These are phyloP conservation scores for Magnolia officinalis DNA, from an alignment of 164 flowering plant genomes.

Conservation along the genomic window DNA sequence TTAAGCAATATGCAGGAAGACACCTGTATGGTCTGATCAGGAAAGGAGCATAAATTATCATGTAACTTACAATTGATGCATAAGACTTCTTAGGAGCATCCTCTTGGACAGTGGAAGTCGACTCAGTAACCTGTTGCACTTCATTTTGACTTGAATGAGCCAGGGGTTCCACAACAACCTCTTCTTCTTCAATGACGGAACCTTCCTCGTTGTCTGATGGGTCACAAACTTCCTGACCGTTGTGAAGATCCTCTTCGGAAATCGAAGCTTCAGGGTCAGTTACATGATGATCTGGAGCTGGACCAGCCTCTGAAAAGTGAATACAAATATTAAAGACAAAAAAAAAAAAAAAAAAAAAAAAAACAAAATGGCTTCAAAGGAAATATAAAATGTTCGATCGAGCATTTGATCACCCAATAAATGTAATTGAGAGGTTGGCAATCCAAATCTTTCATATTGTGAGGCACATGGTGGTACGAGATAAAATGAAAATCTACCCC, in stretches of 20 bases:
- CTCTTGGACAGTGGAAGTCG: slow-evolving; percentile 29
- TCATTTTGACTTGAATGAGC: slow-evolving; percentile 29
- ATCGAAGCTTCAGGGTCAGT: slow-evolving; percentile 24
- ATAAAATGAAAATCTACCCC: background rate
- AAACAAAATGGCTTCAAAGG: background rate
- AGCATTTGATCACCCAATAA: background rate
- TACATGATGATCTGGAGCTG: slow-evolving; percentile 31
- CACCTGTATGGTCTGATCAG: background rate
- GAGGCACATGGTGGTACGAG: background rate
- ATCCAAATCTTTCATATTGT: background rate
- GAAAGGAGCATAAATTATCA: background rate
- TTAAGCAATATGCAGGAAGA: slow-evolving; percentile 4
- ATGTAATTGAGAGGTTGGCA: background rate
- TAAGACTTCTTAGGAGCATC: slow-evolving; percentile 69
- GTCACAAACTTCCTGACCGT: slow-evolving; percentile 24
- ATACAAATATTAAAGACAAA: slow-evolving; percentile 1
- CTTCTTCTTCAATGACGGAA: slow-evolving; percentile 13
- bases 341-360: background rate
- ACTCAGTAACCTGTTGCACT: slow-evolving; percentile 20
- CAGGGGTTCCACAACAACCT: slow-evolving; percentile 13
- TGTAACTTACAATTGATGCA: slow-evolving; percentile 61
- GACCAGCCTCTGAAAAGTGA: slow-evolving; percentile 39
- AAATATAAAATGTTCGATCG: background rate
- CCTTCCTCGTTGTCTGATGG: slow-evolving; percentile 25
- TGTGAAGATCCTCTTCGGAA: slow-evolving; percentile 26